These are phyloP conservation scores for Lycium barbarum DNA, from an alignment of 257 asterid species.

Conservation along the genomic window DNA sequence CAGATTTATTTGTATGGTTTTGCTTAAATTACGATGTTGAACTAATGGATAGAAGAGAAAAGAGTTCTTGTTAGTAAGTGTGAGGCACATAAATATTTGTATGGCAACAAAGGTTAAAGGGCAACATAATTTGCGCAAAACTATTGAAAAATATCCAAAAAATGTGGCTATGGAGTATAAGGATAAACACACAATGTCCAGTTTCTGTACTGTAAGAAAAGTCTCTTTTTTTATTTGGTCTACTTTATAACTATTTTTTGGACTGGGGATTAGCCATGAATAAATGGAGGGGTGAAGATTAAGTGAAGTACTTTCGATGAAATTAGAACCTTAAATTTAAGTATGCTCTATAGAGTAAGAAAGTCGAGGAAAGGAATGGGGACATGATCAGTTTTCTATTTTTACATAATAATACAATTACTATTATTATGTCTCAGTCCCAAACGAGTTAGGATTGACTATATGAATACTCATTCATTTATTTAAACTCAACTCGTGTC, in stretches of 20 bases:
- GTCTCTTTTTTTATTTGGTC: neutral
- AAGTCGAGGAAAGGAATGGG: too few relatives aligned
- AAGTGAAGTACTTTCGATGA: neutral
- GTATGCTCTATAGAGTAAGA: too few relatives aligned
- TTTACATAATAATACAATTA: too few relatives aligned
- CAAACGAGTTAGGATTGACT: too few relatives aligned
- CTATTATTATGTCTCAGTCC: too few relatives aligned
- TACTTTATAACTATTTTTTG: too few relatives aligned
- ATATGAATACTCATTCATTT: too few relatives aligned
- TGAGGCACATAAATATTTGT: neutral
- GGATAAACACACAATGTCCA: too few relatives aligned
- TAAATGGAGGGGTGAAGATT: neutral
- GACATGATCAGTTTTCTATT: too few relatives aligned
- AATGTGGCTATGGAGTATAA: neutral
- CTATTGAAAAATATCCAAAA: neutral
- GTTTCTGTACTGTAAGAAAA: too few relatives aligned
- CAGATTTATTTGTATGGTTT: neutral
- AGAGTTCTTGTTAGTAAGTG: neutral
- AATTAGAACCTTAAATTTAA: too few relatives aligned
- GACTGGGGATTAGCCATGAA: neutral
- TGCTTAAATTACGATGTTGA: neutral
- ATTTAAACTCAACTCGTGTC: too few relatives aligned
- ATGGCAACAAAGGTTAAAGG: neutral
- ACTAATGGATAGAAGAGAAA: neutral
- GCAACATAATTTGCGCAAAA: neutral